A percentile compares a stretch with the other conserved stretches of the same genome.
Conservation (phyloP, 2,329 filamentous ascomycete genomes). For the Aspergillus sp. region DNA sequence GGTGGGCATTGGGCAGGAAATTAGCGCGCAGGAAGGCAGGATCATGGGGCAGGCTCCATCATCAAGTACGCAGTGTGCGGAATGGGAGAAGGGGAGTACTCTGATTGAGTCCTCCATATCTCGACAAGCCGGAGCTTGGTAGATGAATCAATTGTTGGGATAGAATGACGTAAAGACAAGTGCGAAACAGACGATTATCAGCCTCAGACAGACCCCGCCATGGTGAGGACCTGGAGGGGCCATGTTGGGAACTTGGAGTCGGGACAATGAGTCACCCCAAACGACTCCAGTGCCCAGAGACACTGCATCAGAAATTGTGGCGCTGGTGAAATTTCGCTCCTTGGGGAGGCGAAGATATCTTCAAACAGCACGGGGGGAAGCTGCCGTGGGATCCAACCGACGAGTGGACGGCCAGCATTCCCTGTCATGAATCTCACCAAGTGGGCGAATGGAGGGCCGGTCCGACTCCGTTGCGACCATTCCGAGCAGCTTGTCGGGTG, state of each 20-base stretch:
- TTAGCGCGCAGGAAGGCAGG: not conserved
- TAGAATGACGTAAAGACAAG: constrained; percentile 11
- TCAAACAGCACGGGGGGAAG: constrained; percentile 10
- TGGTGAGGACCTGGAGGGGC: too few relatives aligned
- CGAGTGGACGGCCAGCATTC: constrained; percentile 6
- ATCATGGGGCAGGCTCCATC: not conserved
- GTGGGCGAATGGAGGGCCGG: constrained; percentile 1
- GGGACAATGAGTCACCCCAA: too few relatives aligned
- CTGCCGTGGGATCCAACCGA: not conserved
- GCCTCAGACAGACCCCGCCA: constrained; percentile 4
- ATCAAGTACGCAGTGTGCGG: not conserved
- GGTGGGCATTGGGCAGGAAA: constrained; percentile 6
- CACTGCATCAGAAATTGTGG: too few relatives aligned
- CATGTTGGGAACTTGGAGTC: too few relatives aligned
- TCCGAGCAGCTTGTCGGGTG: constrained; percentile 10
- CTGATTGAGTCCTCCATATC: not conserved
- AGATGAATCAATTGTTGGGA: constrained; percentile 4
- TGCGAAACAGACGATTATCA: constrained; percentile 4
- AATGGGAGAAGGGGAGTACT: not conserved
- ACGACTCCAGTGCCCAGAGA: not conserved
- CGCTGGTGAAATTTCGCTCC: not conserved
- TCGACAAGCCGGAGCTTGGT: not conserved
- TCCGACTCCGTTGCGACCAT: not conserved
- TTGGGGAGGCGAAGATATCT: not conserved
- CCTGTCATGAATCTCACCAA: constrained; percentile 1